Evolutionary conservation across 306 rosid species (phyloP), one percentile per base, ranked within the genome.

Genomic region (Amphicarpaea edgeworthii): DNA sequence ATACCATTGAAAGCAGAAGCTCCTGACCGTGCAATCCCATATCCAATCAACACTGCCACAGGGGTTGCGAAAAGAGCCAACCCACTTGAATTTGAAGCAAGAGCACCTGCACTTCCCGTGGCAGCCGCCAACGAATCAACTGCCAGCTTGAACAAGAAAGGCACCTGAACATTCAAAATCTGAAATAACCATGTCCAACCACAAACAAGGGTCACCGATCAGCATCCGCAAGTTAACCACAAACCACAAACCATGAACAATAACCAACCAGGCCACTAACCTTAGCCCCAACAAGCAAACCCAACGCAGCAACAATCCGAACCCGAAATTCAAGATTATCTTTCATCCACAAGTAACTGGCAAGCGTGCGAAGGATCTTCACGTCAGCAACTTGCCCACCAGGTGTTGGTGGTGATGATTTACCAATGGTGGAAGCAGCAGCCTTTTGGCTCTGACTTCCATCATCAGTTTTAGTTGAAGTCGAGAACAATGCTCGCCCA

Each of bases 91-190:
- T 87, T 95, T 0, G 90, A 85, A 50, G 92, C 89, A 59, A 92
- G 62, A 75, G 88, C 83, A 78, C 79, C 60, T 15, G 88, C 91
- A 84, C 82, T 92, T 54, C 93, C 93, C 0, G 93, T 76, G 21
- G 91, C 87, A 15, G 92, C 83, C 23, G 91, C 89, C 77, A 95
- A 81, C 96, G 93, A 95, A 81, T 95, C 99, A 30, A 95, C 91
- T 19, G 97, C 97, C 42, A 92, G 92, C 88, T 95, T 95, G 89
- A 95, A 95, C 57, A 95, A 85, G 88, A 95, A 95, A 24, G 99
- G 99, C 60, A 95, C 99, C 83, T 95, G 97, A 77, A 95, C 97
- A 86, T 95, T 95, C 88, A 95, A 77, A 75, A 95, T 93, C 97
- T 92, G 88, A 74, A 83, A 81, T 40, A 60, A 76, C 28, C 78